Base-by-base conservation (phyloP, 2,329 filamentous ascomycete genomes). In the Fusarium beomiforme region DNA sequence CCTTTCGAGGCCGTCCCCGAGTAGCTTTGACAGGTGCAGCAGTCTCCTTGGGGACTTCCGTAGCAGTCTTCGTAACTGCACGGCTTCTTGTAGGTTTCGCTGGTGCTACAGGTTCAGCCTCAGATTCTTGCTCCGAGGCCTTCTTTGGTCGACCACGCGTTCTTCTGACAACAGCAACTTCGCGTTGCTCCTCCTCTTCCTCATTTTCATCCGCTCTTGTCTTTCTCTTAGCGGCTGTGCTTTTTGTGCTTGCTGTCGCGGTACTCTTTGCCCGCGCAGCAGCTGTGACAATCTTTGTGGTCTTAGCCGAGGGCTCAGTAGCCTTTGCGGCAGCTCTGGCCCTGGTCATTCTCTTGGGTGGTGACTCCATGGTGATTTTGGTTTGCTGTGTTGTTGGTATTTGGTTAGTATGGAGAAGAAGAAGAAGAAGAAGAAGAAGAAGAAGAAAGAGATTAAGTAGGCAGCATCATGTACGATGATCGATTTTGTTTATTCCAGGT, bases 261-360 rank as follows among this genome's bases (percentile, higher is more conserved):
- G 72, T 77, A 61, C 82, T 79, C 75, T 83, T 87, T 44, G 86
- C 81, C 74, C 84, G 85, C 34, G 85, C 81, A 17, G 85, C 81
- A 61, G 86, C 82, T 72, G 86, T 86, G 66, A 85, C 80, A 67
- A 85, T 82, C 65, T 80, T 86, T 64, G 84, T 82, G 4, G 82
- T 80, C 73, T 84, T 82, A 14, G 74, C 73, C 43, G 79, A 76
- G 29, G 80, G 75, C 62, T 84, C 81, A 57, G 72, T 76, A 36
- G 78, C 78, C 76, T 82, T 85, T 44, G 83, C 83, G 31, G 83
- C 83, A 34, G 84, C 83, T 63, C 84, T 79, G 47, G 84, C 80
- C 55, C 88, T 85, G 68, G 88, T 90, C 75, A 89, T 84, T 70
- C 88, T 86, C 80, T 89, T 89, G 37, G 88, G 88, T 55, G 88